Evolutionary conservation across 805 yeast species (phyloP).

Genomic region (Candida suzukii): DNA sequence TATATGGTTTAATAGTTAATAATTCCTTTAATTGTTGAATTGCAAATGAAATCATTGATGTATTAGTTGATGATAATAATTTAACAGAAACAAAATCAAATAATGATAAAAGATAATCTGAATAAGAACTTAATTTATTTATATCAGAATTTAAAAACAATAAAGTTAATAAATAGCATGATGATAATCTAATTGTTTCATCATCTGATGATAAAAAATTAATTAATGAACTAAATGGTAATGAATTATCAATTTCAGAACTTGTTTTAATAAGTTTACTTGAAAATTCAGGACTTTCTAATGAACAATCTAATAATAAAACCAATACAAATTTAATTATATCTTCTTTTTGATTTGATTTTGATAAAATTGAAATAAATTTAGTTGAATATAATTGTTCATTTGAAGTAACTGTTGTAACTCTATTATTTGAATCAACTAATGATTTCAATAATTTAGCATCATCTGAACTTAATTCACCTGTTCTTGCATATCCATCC

Average conservation of each 20-base stretch:
- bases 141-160: conserved; percentile 30
- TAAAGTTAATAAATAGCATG: conserved; percentile 46
- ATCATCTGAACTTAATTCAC: conserved; percentile 58
- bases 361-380: conserved; percentile 45
- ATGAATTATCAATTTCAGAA: conserved; percentile 31
- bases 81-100: conserved; percentile 29
- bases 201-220: conserved; percentile 49
- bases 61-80: conserved; percentile 26
- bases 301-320: conserved; percentile 49
- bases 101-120: conserved; percentile 31
- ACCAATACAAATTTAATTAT: conserved; percentile 60
- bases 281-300: conserved; percentile 17
- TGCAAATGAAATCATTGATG: conserved; percentile 51
- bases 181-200: conserved; percentile 46
- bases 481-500: conserved; percentile 82
- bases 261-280: conserved; percentile 32
- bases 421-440: conserved; percentile 26
- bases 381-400: conserved; percentile 48
- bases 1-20: conserved; percentile 44
- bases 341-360: conserved; percentile 46
- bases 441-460: conserved; percentile 38
- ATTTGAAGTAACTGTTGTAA: conserved; percentile 31
- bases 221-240: conserved; percentile 48
- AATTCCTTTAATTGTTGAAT: conserved; percentile 62
- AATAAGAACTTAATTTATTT: conserved; percentile 7